phyloP scores from a whole-genome alignment of 257 asterid species.

The Coffea canephora region DNA sequence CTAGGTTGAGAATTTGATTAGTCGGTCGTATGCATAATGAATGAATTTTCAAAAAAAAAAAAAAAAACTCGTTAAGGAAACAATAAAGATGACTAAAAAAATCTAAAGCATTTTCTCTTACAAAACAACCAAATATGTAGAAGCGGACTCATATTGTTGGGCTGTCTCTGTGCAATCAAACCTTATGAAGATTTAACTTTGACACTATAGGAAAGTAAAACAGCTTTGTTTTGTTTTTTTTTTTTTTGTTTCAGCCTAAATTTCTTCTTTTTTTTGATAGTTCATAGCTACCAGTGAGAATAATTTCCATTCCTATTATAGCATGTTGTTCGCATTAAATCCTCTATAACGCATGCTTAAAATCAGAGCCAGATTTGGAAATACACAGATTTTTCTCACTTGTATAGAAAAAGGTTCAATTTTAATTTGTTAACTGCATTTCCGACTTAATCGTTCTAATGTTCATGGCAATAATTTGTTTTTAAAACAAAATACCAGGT shows the following conservation, averaged over 20 bases:
- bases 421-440: neutral
- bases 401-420: neutral
- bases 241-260: neutral
- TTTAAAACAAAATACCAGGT: neutral
- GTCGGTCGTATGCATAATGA: neutral
- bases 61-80: neutral
- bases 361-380: neutral
- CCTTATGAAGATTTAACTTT: neutral
- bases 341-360: slow-evolving; percentile 5
- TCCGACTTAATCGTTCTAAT: neutral
- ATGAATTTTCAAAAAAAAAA: neutral
- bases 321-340: neutral
- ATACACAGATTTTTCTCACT: neutral
- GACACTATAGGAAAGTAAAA: neutral
- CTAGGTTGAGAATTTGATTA: neutral
- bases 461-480: neutral
- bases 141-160: neutral
- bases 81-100: neutral
- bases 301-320: neutral
- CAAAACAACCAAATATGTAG: neutral
- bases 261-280: neutral
- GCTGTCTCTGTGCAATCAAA: neutral
- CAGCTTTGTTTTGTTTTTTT: too few relatives aligned
- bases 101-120: neutral
- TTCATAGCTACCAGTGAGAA: neutral